Evolutionary conservation across 2,329 filamentous ascomycete species (phyloP), one percentile per base, ranked within the genome.

Genomic region (Botryotinia narcissicola): DNA sequence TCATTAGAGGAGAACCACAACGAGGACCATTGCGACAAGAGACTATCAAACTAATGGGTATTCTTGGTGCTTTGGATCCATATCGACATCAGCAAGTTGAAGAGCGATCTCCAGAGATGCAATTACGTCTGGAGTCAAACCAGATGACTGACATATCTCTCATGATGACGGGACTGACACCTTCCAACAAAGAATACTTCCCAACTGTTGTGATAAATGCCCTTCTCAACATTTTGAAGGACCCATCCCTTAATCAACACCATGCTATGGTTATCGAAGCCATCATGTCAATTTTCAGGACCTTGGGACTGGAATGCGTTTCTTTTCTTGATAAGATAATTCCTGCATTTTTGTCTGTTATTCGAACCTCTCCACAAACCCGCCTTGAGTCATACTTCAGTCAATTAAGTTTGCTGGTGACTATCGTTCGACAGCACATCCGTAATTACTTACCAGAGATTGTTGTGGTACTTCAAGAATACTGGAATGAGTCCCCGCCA

Each of bases 281-380:
- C 8, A 97, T 99, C 78, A 98, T 99, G 91, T 97, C 94, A 78
- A 99, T 99, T 74, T 99, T 99, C 84, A 93, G 96, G 78, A 99
- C 97, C 0, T 87, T 99, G 75, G 96, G 96, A 3, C 85, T 99
- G 78, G 97, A 98, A 81, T 99, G 96, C 81, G 95, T 99, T 14
- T 93, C 94, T 0, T 99, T 98, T 82, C 88, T 99, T 1, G 92
- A 93, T 75, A 92, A 96, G 75, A 98, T 99, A 75, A 93, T 99
- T 46, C 96, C 97, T 0, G 96, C 94, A 0, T 99, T 99, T 80
- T 87, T 99, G 60, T 87, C 90, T 25, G 95, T 99, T 73, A 97
- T 99, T 75, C 89, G 92, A 77, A 92, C 92, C 69, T 94, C 95
- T 9, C 90, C 93, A 25, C 86, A 89, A 3, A 92, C 90, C 68